Base-by-base conservation (phyloP, 495 filamentous ascomycete species). In the Eremomyces bilateralis region DNA sequence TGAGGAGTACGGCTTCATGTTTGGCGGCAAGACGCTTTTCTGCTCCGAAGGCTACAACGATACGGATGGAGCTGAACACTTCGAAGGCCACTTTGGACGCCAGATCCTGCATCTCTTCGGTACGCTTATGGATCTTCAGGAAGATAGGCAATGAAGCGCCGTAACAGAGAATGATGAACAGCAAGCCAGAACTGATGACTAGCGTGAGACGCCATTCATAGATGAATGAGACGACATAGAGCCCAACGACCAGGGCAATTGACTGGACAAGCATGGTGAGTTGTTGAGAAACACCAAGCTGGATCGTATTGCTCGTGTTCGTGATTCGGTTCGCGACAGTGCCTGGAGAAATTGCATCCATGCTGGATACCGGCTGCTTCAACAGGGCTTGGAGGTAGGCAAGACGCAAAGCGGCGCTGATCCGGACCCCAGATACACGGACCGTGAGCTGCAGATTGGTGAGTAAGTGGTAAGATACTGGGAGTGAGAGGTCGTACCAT, bases 41-140 rank as follows among this genome's bases (percentile, higher is more conserved):
- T 0, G 71, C 72, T 15, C 71, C 69, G 38, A 69, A 75, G 5
- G 72, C 73, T 18, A 64, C 59, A 25, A 76, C 55, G 51, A 74
- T 73, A 27, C 49, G 43, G 27, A 52, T 52, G 4, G 49, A 52
- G 5, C 39, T 40, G 38, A 52, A 52, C 6, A 52, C 48, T 36
- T 52, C 72, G 36, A 67, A 69, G 5, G 72, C 67, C 8, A 72
- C 53, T 15, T 63, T 63, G 0, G 69, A 67, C 0, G 71, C 71
- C 30, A 71, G 63, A 15, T 63, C 67, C 33, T 74, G 66, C 3
- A 62, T 58, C 39, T 63, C 54, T 42, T 73, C 60, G 15, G 69
- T 62, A 15, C 60, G 58, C 48, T 67, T 59, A 20, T 62, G 58
- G 11, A 60, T 54, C 45, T 62, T 71, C 21, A 75, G 57, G 13